phyloP scores from a whole-genome alignment of 345 rosid species.

The Brassica nigra region DNA sequence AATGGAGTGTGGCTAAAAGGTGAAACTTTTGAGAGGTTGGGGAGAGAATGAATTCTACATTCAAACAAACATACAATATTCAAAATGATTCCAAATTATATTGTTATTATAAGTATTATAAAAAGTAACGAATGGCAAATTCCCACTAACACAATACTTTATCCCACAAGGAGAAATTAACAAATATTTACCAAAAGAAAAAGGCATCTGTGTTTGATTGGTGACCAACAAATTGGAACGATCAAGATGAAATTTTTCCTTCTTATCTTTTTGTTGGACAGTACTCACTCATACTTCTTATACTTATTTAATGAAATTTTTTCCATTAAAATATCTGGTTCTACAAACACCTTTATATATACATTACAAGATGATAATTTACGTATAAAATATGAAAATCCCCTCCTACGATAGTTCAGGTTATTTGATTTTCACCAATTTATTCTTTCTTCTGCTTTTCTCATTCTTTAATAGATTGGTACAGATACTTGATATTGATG shows the following conservation, averaged over 20 bases:
- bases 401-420: slow-evolving; percentile 52
- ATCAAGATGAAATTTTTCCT: slow-evolving; percentile 60
- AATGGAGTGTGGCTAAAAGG: slow-evolving; percentile 32
- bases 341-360: slow-evolving; percentile 3
- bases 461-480: slow-evolving; percentile 31
- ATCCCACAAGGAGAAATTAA: slow-evolving; percentile 34
- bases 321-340: background rate
- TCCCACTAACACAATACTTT: slow-evolving; percentile 72
- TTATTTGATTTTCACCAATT: slow-evolving; percentile 44
- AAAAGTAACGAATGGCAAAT: slow-evolving; percentile 44
- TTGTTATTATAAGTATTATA: slow-evolving; percentile 7
- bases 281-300: background rate
- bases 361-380: slow-evolving; percentile 9
- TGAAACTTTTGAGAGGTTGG: slow-evolving; percentile 36
- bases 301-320: slow-evolving; percentile 34
- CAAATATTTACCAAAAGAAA: slow-evolving; percentile 34
- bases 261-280: slow-evolving; percentile 27
- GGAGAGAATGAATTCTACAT: slow-evolving; percentile 27
- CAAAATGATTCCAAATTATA: slow-evolving; percentile 17
- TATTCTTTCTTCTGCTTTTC: slow-evolving; percentile 45
- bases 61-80: slow-evolving; percentile 31
- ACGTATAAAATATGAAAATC: slow-evolving; percentile 26
- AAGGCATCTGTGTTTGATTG: slow-evolving; percentile 48
- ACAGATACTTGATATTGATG: slow-evolving; percentile 39
- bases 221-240: slow-evolving; percentile 55